Evolutionary conservation across 164 flowering plant species (phyloP).

Genomic region (Nymphaea thermarum): DNA sequence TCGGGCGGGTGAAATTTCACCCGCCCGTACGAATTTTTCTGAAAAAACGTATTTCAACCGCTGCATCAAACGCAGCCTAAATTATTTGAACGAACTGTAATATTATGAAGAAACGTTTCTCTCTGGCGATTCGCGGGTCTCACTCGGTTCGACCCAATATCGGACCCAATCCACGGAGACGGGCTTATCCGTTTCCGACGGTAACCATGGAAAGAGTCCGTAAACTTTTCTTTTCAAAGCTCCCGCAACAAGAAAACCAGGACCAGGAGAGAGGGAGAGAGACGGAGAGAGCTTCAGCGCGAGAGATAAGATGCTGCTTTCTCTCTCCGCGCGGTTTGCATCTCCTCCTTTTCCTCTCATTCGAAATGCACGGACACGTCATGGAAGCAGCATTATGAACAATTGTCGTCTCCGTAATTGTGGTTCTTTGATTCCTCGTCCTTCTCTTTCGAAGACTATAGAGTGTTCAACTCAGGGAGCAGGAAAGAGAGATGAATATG

Average conservation of each 20-base stretch:
- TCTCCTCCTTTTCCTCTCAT: background rate
- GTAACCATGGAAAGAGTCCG: background rate
- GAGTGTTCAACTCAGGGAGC: slow-evolving; percentile 22
- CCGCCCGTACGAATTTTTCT: too few relatives aligned
- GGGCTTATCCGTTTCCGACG: background rate
- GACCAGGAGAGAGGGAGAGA: background rate
- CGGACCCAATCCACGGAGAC: background rate
- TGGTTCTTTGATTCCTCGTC: background rate
- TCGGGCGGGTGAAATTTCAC: too few relatives aligned
- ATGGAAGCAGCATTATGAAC: background rate
- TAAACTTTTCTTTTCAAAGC: background rate
- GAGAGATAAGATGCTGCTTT: background rate
- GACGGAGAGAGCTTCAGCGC: background rate
- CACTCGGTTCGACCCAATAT: too few relatives aligned
- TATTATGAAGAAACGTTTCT: too few relatives aligned
- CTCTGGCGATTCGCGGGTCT: too few relatives aligned
- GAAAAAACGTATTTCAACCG: too few relatives aligned
- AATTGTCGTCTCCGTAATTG: background rate
- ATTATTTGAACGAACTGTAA: too few relatives aligned
- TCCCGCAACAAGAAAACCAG: background rate
- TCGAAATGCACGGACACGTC: background rate
- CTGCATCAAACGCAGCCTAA: too few relatives aligned
- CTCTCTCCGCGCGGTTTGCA: background rate
- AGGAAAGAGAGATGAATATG: slow-evolving; percentile 3
- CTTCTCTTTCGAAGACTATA: background rate